A percentile compares a stretch with the other conserved stretches of the same genome.
phyloP scores from a whole-genome alignment of 441 rosid species.

The Populus tomentosa region DNA sequence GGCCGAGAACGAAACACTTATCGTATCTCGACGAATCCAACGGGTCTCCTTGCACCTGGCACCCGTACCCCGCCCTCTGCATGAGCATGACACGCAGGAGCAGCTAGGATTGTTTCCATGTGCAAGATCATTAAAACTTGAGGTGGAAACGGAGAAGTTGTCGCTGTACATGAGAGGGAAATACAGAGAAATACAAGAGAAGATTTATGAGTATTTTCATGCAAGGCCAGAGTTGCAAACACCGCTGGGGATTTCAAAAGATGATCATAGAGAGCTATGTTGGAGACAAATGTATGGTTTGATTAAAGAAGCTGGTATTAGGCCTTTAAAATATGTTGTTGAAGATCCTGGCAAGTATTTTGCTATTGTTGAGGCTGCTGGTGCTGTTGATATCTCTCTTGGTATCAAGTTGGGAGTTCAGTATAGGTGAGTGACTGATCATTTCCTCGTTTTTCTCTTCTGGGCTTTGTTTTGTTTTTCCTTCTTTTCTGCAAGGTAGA shows the following conservation, averaged over 20 bases:
- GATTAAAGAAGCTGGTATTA: conserved; percentile 73
- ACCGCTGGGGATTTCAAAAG: conserved; percentile 71
- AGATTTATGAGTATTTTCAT: conserved; percentile 49
- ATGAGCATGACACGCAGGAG: not conserved
- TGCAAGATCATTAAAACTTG: conserved; percentile 43
- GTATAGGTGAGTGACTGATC: conserved; percentile 46
- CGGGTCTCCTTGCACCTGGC: conserved; percentile 50
- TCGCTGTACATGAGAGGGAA: conserved; percentile 64
- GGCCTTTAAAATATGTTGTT: conserved; percentile 50
- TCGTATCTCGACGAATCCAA: conserved; percentile 45
- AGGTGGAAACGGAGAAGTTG: conserved; percentile 42
- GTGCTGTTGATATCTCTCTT: conserved; percentile 75
- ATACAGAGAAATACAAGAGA: conserved; percentile 66
- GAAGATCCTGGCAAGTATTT: conserved; percentile 84
- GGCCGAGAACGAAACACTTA: conserved; percentile 29
- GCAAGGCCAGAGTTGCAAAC: conserved; percentile 77
- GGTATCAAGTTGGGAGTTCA: conserved; percentile 92
- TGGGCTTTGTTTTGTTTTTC: too few species aligned
- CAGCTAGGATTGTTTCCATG: conserved; percentile 31
- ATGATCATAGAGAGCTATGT: conserved; percentile 78
- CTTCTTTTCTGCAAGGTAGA: not conserved
- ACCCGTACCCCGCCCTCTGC: conserved; percentile 18
- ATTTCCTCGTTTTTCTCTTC: not conserved
- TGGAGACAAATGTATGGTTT: conserved; percentile 69
- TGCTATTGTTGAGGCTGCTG: conserved; percentile 79